Base-by-base conservation (phyloP, 345 rosid genomes). In the Cardamine resedifolia region DNA sequence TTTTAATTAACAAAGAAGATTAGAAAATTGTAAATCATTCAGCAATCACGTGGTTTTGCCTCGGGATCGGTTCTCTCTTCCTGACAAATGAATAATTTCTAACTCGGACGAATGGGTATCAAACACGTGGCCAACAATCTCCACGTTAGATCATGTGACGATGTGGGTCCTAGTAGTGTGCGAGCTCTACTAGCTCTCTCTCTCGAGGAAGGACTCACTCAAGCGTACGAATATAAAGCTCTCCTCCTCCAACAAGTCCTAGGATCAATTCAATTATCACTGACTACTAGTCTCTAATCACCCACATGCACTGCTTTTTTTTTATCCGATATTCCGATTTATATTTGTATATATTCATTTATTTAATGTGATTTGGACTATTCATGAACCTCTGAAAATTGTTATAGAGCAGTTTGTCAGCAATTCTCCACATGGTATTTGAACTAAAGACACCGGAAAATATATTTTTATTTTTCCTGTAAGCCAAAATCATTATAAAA, bases 31-130 rank as follows among this genome's bases (percentile, higher is more conserved):
- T 78, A 45, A n/a, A 41, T 68, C 66, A 74, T 44, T 43, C 26
- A 45, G 27, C 44, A 28, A 73, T 83, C 96, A 85, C 87, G 96
- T 87, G 90, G 81, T 27, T n/a, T 39, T 65, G 83, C 70, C 58
- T 83, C 0, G 85, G 82, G 77, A 80, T 85, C 64, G 72, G 67
- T 70, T 70, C 76, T 70, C 53, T 70, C 7, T 4, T 47, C 15
- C 76, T 70, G 76, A 77, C 80, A 70, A 19, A 31, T 64, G 67
- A 76, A 70, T 76, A 69, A 69, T 47, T 70, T 69, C 34, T 47
- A 58, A 61, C 24, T 11, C 1, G 4, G 30, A 71, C 80, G 56
- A 77, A 77, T 70, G 20, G 2, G 19, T 2, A 70, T 7, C 0
- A 1, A 16, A 38, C 76, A 77, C 76, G 68, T 70, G 80, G 50